phyloP scores from a whole-genome alignment of 345 rosid genomes.

The Tarenaya hassleriana region DNA sequence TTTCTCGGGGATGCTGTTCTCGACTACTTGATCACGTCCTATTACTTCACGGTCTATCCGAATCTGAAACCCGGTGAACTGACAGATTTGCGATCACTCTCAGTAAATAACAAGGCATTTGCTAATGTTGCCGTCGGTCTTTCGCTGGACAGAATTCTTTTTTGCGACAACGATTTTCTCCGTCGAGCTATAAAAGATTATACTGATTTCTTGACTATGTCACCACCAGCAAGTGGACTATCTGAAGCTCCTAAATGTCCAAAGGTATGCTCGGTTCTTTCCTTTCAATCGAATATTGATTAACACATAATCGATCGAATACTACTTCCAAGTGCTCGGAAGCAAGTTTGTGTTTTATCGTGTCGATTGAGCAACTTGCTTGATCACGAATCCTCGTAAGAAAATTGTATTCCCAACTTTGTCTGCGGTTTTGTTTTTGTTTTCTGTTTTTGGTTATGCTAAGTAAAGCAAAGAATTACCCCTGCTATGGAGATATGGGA shows the following conservation, averaged over 20 bases:
- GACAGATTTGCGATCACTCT: constrained; percentile 80
- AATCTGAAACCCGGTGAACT: constrained; percentile 85
- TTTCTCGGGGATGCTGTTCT: constrained; percentile 95
- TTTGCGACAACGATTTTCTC: constrained; percentile 53
- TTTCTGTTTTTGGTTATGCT: too few relatives aligned
- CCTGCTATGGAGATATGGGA: too few relatives aligned
- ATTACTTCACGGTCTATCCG: constrained; percentile 71
- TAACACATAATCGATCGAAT: too few relatives aligned
- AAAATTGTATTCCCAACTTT: too few relatives aligned
- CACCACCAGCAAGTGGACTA: constrained; percentile 31
- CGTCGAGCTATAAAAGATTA: constrained; percentile 48
- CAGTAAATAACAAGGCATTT: constrained; percentile 71
- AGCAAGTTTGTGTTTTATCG: too few relatives aligned
- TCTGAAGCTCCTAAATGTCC: constrained; percentile 73
- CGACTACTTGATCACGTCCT: constrained; percentile 88
- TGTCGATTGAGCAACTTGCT: too few relatives aligned
- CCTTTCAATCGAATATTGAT: too few relatives aligned
- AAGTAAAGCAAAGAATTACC: too few relatives aligned
- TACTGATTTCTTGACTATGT: constrained; percentile 35
- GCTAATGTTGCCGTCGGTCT: constrained; percentile 62
- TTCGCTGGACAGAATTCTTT: constrained; percentile 52
- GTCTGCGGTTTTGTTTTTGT: too few relatives aligned
- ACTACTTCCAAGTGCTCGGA: too few relatives aligned
- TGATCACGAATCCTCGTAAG: too few relatives aligned
- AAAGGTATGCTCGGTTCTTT: constrained; percentile 44